Percentiles rank a stretch among this genome's conserved stretches.
These are phyloP conservation scores for Pascua sp. DNA, from an alignment of 1,284 basidiomycete genomes.

Conservation along the genomic window DNA sequence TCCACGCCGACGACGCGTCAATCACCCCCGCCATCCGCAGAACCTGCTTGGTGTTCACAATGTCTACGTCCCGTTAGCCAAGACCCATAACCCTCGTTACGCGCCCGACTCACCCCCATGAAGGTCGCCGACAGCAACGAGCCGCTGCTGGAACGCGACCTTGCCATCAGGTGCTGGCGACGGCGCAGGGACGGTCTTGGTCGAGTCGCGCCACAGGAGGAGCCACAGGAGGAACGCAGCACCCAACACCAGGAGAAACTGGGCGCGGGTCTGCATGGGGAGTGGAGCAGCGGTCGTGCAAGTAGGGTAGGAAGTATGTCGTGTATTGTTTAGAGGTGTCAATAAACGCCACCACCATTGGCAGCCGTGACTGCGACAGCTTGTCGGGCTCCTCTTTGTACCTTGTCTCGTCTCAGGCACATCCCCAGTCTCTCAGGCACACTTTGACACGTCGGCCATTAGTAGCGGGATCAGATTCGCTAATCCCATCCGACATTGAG, in stretches of 20 bases:
- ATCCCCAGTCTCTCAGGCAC: no score
- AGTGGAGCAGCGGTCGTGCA: no score
- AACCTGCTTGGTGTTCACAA: slow-evolving; percentile 66
- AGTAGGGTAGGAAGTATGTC: no score
- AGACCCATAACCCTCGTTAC: neutral
- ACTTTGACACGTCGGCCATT: no score
- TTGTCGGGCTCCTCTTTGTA: no score
- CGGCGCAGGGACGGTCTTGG: neutral
- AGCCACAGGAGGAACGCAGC: neutral
- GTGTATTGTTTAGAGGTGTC: no score
- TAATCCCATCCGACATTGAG: no score
- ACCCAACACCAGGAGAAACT: neutral
- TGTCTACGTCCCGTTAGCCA: slow-evolving; percentile 44
- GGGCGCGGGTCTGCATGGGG: neutral
- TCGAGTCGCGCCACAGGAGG: neutral
- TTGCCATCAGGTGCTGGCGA: neutral
- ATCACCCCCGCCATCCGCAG: slow-evolving; percentile 72
- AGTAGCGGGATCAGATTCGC: no score
- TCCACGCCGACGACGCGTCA: slow-evolving; percentile 67
- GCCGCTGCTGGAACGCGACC: slow-evolving; percentile 32
- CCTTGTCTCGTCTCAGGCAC: no score
- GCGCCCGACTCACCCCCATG: slow-evolving; percentile 57
- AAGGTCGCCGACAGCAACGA: slow-evolving; percentile 73
- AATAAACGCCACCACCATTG: no score
- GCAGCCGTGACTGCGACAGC: no score